These are phyloP conservation scores for Claviceps humidiphila DNA, from an alignment of 2,329 filamentous ascomycete species.

Conservation along the genomic window DNA sequence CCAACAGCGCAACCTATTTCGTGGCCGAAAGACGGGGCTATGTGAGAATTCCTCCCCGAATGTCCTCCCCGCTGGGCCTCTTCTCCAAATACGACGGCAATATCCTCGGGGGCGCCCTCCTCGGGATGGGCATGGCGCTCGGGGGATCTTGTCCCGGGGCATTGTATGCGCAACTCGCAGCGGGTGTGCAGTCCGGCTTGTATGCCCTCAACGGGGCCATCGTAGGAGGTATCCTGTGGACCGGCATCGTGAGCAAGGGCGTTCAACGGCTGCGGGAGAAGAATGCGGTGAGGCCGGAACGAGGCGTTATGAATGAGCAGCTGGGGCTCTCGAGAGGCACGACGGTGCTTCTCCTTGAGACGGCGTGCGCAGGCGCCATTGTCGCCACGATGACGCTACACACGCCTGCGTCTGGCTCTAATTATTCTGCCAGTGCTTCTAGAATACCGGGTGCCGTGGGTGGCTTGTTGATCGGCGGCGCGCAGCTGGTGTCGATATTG, in stretches of 20 bases:
- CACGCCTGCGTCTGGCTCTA: conserved; percentile 16
- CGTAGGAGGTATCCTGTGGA: conserved; percentile 41
- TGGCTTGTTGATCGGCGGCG: conserved; percentile 43
- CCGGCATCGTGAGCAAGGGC: conserved; percentile 26
- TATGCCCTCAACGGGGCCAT: conserved; percentile 41
- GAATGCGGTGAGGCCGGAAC: conserved; percentile 14
- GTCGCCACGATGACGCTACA: conserved; percentile 21
- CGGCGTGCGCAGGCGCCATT: conserved; percentile 27
- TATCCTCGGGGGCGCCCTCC: conserved; percentile 45
- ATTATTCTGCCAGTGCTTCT: conserved; percentile 14
- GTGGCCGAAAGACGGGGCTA: conserved; percentile 29
- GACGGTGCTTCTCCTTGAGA: conserved; percentile 30
- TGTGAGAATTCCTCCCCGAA: conserved; percentile 31
- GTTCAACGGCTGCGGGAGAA: conserved; percentile 17
- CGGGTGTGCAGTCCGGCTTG: conserved; percentile 36
- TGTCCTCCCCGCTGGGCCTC: conserved; percentile 37
- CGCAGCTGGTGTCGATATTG: conserved; percentile 43
- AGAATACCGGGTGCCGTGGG: conserved; percentile 35
- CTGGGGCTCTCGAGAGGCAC: conserved; percentile 25
- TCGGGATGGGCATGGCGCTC: conserved; percentile 54
- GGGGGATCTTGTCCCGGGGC: conserved; percentile 54
- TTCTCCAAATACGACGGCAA: conserved; percentile 49
- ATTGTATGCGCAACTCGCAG: conserved; percentile 45
- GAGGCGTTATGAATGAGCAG: conserved; percentile 24
- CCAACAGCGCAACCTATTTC: conserved; percentile 30